Conservation (phyloP, 2,329 filamentous ascomycete genomes). For the Xylaria sp. region DNA sequence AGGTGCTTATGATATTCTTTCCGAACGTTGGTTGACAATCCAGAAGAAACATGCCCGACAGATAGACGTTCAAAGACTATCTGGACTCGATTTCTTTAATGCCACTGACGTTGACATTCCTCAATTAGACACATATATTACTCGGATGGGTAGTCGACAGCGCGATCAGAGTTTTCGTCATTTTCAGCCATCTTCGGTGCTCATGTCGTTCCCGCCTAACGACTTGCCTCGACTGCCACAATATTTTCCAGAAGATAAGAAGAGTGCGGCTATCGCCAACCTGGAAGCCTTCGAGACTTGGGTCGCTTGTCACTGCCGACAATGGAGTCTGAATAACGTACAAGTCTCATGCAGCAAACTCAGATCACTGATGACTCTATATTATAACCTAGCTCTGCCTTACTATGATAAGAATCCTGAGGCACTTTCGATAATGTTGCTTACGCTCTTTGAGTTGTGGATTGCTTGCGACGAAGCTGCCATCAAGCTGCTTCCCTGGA, state of each 20-base stretch:
- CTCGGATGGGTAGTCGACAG: conserved; percentile 12
- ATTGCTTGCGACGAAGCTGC: conserved; percentile 24
- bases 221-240: conserved; percentile 14
- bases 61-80: conserved; percentile 9
- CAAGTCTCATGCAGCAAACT: conserved; percentile 7
- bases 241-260: conserved; percentile 1
- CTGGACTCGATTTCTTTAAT: conserved; percentile 17
- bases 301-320: conserved; percentile 49
- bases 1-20: conserved; percentile 8
- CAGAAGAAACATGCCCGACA: conserved; percentile 37
- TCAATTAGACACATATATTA: conserved; percentile 24
- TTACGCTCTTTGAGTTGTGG: conserved; percentile 33
- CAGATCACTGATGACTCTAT: conserved; percentile 14
- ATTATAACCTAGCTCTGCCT: conserved; percentile 10
- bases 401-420: conserved; percentile 29
- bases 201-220: conserved; percentile 10
- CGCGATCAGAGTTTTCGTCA: not conserved
- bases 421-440: conserved; percentile 28
- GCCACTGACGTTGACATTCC: conserved; percentile 18
- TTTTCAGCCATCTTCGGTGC: conserved; percentile 18
- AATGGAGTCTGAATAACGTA: conserved; percentile 10
- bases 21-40: conserved; percentile 9
- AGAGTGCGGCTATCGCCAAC: conserved; percentile 11
- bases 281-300: conserved; percentile 61
- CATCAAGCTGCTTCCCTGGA: not conserved